These are phyloP conservation scores for Sporothrix luriei DNA, from an alignment of 2,329 filamentous ascomycete species.

Conservation along the genomic window DNA sequence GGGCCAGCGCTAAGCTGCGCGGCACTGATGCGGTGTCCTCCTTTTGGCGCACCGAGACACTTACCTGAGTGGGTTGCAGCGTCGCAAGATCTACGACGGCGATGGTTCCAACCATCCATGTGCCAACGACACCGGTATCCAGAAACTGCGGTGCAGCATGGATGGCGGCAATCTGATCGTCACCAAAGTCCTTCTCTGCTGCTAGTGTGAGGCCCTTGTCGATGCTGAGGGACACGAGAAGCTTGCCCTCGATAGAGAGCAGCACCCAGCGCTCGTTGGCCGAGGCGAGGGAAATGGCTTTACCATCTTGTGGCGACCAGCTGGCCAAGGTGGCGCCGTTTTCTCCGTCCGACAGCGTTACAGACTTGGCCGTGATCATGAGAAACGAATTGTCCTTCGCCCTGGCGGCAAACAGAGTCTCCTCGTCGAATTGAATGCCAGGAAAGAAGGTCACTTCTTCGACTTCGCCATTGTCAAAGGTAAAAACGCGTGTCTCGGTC, in stretches of 20 bases:
- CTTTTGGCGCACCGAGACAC: slow-evolving; percentile 61
- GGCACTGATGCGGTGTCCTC: slow-evolving; percentile 76
- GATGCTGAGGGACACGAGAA: slow-evolving; percentile 69
- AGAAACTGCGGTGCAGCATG: slow-evolving; percentile 67
- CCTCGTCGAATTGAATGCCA: slow-evolving; percentile 68
- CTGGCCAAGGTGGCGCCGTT: slow-evolving; percentile 56
- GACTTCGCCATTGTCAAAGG: slow-evolving; percentile 73
- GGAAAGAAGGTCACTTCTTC: slow-evolving; percentile 82
- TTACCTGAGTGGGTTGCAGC: slow-evolving; percentile 63
- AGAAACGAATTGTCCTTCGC: slow-evolving; percentile 65
- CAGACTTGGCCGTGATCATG: slow-evolving; percentile 71
- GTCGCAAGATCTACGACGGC: slow-evolving; percentile 71
- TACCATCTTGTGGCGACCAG: slow-evolving; percentile 57
- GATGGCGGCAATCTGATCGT: slow-evolving; percentile 83
- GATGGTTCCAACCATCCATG: slow-evolving; percentile 82
- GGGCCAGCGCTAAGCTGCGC: slow-evolving; percentile 75
- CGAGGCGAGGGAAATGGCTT: slow-evolving; percentile 75
- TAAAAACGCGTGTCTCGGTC: slow-evolving; percentile 80
- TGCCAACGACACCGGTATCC: slow-evolving; percentile 75
- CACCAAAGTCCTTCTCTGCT: slow-evolving; percentile 62
- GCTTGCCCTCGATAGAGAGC: slow-evolving; percentile 74
- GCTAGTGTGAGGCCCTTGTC: slow-evolving; percentile 59
- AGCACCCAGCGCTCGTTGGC: slow-evolving; percentile 70
- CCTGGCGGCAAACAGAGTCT: slow-evolving; percentile 72
- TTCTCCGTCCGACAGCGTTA: slow-evolving; percentile 64